Evolutionary conservation across 2,329 filamentous ascomycete genomes (phyloP), one percentile per base, ranked within the genome.

Genomic region (Tolypocladium inflatum): DNA sequence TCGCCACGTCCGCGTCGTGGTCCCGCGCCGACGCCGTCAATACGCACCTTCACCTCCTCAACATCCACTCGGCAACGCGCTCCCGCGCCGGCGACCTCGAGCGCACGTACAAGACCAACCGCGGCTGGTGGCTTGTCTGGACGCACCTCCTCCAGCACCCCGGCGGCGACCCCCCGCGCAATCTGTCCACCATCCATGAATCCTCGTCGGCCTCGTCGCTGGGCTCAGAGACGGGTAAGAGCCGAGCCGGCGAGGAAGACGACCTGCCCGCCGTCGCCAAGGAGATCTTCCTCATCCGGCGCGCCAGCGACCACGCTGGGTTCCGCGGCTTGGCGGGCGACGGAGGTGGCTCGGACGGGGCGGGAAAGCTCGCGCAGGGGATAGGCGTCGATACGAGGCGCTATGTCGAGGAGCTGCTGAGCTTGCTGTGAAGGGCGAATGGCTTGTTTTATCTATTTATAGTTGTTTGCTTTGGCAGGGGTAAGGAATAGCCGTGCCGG

Each of bases 341-440:
- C 17, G 64, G 72, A 53, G 66, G 78, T 58, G 75, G 82, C 77
- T 65, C 78, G 51, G 81, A 80, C 30, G 83, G 82, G 3, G 81
- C 85, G 1, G 80, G 78, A 23, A 80, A 80, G 57, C 70, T 91
- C 62, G 84, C 82, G 0, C 85, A 89, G 66, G 89, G 88, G 0
- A 90, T 92, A 62, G 89, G 89, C 0, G 80, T 91, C 39, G 89
- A 92, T 75, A 90, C 88, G 37, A 80, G 85, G 70, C 82, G 81
- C 67, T 91, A 91, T 70, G 83, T 91, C 4, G 88, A 91, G 69
- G 85, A 84, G 1, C 68, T 92, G 58, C 73, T 91, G 69, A 89
- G 80, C 66, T 69, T 91, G 66, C 60, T 74, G 38, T 74, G 59
- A 62, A 21, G 17, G 30, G 0, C 5, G 17, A 41, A 8, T 30